Evolutionary conservation across 2,329 filamentous ascomycete species (phyloP), one percentile per base, ranked within the genome.

Genomic region (Fusarium denticulatum): DNA sequence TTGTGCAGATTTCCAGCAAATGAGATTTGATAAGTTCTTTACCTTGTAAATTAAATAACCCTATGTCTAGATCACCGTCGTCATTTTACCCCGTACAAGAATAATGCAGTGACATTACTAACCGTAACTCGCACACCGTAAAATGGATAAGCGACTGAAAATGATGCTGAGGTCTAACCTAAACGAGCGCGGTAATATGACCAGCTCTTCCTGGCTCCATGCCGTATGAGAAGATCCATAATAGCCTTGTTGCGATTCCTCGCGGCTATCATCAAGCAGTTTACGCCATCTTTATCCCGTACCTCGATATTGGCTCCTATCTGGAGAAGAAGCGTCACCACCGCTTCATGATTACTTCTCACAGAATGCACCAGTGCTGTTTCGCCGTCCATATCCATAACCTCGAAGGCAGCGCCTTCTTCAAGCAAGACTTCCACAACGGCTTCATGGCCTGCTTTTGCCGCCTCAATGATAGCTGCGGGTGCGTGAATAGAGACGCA

Each of bases 181-280:
- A 28, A 28, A 28, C 34, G 49, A 26, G 49, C 8, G 3, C 18
- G 15, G n/a, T 53, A 26, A 13, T 53, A 53, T 28, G 4, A 3
- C n/a, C n/a, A 53, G 3, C 34, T 1, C 11, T 39, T 39, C 24
- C 36, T 53, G 18, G 42, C 60, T 6, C 52, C 42, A 4, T 62
- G 32, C 22, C n/a, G 28, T 20, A n/a, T 22, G 1, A 60, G 45
- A 5, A 64, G 20, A 24, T 60, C 16, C 4, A 49, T 16, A 6
- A 40, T 6, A 24, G 9, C 4, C 2, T 12, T 24, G 5, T 50
- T 5, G 11, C 2, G 0, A 1, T 9, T 15, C 9, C 3, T 9
- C 16, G 1, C 1, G 7, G 60, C 60, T 22, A 24, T 26, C 12
- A 5, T n/a, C n/a, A 28, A 28, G 26, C 26, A 28, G 26, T 28